Conservation (phyloP, 2,329 filamentous ascomycete genomes). For the Phialophora verrucosa region DNA sequence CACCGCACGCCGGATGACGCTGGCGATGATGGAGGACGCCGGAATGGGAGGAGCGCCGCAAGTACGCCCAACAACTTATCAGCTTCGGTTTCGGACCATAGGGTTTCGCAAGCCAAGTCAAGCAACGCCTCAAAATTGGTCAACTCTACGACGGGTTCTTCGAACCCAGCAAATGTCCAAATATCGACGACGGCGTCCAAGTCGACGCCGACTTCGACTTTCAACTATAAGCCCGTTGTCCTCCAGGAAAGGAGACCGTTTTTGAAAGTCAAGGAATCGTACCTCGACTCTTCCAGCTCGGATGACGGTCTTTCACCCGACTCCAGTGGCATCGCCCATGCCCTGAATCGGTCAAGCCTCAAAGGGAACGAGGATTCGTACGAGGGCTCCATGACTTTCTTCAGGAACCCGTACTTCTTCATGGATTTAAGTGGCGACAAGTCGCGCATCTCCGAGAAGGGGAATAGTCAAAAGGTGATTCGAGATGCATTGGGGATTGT, state of each 20-base stretch:
- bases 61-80: slow-evolving; percentile 51
- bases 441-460: slow-evolving; percentile 21
- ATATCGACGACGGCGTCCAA: slow-evolving; percentile 27
- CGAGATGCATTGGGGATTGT: slow-evolving; percentile 28
- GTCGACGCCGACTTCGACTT: slow-evolving; percentile 25
- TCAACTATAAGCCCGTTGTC: slow-evolving; percentile 55
- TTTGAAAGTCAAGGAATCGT: slow-evolving; percentile 52
- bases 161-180: slow-evolving; percentile 20
- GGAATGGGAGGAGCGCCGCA: slow-evolving; percentile 55
- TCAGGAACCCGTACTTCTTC: slow-evolving; percentile 78
- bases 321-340: slow-evolving; percentile 52
- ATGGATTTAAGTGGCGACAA: slow-evolving; percentile 67
- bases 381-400: slow-evolving; percentile 82
- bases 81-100: slow-evolving; percentile 31
- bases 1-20: slow-evolving; percentile 26
- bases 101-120: slow-evolving; percentile 3
- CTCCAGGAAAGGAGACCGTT: slow-evolving; percentile 47
- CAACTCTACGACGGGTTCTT: slow-evolving; percentile 21
- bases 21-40: slow-evolving; percentile 47
- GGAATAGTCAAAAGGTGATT: slow-evolving; percentile 16
- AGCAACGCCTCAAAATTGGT: slow-evolving; percentile 17
- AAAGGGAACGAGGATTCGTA: slow-evolving; percentile 48
- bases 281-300: slow-evolving; percentile 57
- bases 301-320: slow-evolving; percentile 57
- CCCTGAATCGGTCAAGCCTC: slow-evolving; percentile 57